Conservation (phyloP, 768 basidiomycete species). For the Lactarius hengduanensis region DNA sequence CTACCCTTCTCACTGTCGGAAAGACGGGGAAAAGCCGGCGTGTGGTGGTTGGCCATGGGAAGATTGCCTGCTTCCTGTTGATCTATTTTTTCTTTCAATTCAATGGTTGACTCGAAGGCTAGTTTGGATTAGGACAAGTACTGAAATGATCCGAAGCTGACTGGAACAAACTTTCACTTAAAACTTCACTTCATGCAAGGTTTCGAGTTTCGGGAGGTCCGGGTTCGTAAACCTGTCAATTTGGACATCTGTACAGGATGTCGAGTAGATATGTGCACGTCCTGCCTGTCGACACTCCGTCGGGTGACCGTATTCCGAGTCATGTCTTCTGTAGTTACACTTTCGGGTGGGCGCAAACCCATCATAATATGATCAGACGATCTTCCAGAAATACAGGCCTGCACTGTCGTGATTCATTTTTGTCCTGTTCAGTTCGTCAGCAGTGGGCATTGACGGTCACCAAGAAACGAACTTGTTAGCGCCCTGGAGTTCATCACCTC, state of each 20-base stretch:
- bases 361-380: neutral
- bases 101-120: neutral
- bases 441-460: neutral
- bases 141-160: neutral
- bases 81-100: neutral
- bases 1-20: neutral
- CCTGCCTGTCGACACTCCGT: too few species aligned
- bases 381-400: neutral
- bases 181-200: neutral
- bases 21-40: neutral
- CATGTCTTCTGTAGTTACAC: neutral
- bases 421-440: neutral
- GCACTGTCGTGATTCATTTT: constrained; percentile 1
- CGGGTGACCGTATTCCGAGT: neutral
- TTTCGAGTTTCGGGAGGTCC: neutral
- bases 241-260: neutral
- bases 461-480: too few species aligned
- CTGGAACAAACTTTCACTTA: neutral
- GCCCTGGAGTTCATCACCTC: neutral
- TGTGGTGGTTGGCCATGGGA: neutral
- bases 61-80: neutral
- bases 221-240: neutral
- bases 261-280: neutral
- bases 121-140: neutral
- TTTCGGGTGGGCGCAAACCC: neutral